phyloP scores from a whole-genome alignment of 1,284 basidiomycete genomes.

The Heterobasidion irregulare region DNA sequence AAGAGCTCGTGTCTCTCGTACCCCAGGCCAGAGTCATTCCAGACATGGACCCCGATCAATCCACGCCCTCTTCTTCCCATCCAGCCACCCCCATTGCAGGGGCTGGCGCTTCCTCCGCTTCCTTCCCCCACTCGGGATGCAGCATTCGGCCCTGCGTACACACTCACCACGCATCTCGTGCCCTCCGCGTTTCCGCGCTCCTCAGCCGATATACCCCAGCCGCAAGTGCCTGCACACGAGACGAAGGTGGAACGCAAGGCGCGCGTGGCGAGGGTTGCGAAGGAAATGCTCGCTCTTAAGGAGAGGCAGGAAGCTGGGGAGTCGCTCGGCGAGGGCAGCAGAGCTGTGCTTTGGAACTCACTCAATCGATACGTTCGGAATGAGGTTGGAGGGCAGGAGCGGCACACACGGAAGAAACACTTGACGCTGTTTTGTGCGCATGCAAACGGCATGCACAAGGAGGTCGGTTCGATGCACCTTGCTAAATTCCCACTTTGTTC shows the following conservation, averaged over 20 bases:
- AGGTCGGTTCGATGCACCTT: slow-evolving; percentile 35
- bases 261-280: slow-evolving; percentile 13
- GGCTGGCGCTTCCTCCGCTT: slow-evolving; percentile 13
- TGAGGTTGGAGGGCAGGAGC: slow-evolving; percentile 4
- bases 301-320: slow-evolving; percentile 17
- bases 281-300: slow-evolving; percentile 14
- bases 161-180: slow-evolving; percentile 59
- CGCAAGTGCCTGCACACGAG: slow-evolving; percentile 19
- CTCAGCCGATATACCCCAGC: slow-evolving; percentile 35
- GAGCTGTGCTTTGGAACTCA: slow-evolving; percentile 40
- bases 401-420: slow-evolving; percentile 17
- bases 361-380: slow-evolving; percentile 45
- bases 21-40: neutral
- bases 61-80: slow-evolving; percentile 10
- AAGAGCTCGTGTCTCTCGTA: neutral
- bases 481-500: neutral
- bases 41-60: neutral
- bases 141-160: slow-evolving; percentile 23
- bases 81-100: slow-evolving; percentile 8
- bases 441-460: slow-evolving; percentile 80
- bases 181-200: slow-evolving; percentile 63
- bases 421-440: slow-evolving; percentile 69
- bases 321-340: slow-evolving; percentile 20
- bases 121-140: slow-evolving; percentile 17
- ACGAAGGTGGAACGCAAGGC: slow-evolving; percentile 23